Conservation (phyloP, 345 rosid genomes). For the Camelina neglecta region DNA sequence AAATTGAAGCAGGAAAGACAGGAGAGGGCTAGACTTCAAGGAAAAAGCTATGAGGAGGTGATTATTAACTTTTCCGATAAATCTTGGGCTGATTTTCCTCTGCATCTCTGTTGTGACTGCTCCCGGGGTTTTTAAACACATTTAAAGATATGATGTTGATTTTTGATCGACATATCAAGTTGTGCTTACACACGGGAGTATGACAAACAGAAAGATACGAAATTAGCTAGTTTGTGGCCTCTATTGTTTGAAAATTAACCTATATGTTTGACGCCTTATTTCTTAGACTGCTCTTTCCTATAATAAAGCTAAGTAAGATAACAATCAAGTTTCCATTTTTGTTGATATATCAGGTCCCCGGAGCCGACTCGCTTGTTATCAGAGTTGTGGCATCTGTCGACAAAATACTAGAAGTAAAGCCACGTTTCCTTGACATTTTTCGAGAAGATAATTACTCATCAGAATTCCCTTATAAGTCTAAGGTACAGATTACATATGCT, state of each 20-base stretch:
- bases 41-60: conserved; percentile 93
- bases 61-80: conserved; percentile 13
- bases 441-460: conserved; percentile 89
- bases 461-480: conserved; percentile 98
- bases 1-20: conserved; percentile 79
- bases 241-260: conserved; percentile 18
- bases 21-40: conserved; percentile 85
- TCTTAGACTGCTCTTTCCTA: conserved; percentile 10
- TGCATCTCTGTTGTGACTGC: conserved; percentile 7
- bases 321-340: conserved; percentile 19
- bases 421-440: conserved; percentile 92
- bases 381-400: conserved; percentile 99
- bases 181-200: conserved; percentile 12
- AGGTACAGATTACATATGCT: conserved; percentile 55
- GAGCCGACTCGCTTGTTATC: conserved; percentile 92
- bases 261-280: conserved; percentile 14
- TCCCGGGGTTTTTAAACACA: background rate
- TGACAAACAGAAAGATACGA: conserved; percentile 17
- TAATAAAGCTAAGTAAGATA: conserved; percentile 6
- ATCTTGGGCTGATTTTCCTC: conserved; percentile 5
- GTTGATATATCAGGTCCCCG: conserved; percentile 69
- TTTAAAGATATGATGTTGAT: conserved; percentile 14
- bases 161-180: conserved; percentile 15
- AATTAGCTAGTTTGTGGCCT: conserved; percentile 9
- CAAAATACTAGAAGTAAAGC: conserved; percentile 96